phyloP scores from a whole-genome alignment of 805 yeast genomes.

The Teunomyces funiuensis region DNA sequence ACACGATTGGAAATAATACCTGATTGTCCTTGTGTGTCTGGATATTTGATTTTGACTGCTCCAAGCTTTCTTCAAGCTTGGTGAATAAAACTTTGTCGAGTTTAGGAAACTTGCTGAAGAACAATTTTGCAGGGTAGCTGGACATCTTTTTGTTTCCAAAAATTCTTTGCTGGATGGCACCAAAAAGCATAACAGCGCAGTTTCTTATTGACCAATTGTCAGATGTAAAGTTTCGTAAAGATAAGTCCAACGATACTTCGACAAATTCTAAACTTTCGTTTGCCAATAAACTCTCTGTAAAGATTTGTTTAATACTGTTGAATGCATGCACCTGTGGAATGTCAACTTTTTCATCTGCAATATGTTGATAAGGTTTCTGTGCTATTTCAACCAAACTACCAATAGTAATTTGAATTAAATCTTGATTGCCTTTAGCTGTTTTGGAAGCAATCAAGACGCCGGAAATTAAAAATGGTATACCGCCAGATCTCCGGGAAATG shows the following conservation, averaged over 20 bases:
- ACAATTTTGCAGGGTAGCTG: slow-evolving; percentile 56
- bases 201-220: slow-evolving; percentile 84
- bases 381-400: slow-evolving; percentile 56
- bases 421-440: slow-evolving; percentile 24
- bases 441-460: slow-evolving; percentile 61
- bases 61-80: slow-evolving; percentile 28
- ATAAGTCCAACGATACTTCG: slow-evolving; percentile 56
- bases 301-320: slow-evolving; percentile 75
- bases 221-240: slow-evolving; percentile 64
- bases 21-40: slow-evolving; percentile 43
- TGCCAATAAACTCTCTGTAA: slow-evolving; percentile 69
- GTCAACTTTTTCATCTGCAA: slow-evolving; percentile 59
- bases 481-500: slow-evolving; percentile 90
- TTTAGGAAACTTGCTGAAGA: slow-evolving; percentile 65
- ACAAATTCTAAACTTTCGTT: slow-evolving; percentile 50
- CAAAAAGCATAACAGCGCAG: slow-evolving; percentile 90
- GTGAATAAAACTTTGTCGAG: slow-evolving; percentile 50
- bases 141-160: slow-evolving; percentile 59
- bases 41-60: slow-evolving; percentile 10
- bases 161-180: slow-evolving; percentile 75
- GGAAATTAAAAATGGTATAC: slow-evolving; percentile 77
- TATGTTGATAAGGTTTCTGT: slow-evolving; percentile 41
- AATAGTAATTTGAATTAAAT: slow-evolving; percentile 51
- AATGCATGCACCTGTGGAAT: slow-evolving; percentile 93
- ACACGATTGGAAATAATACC: slow-evolving; percentile 71